Percentiles rank a stretch among this genome's conserved stretches.
These are phyloP conservation scores for Coemansia sp. DNA, from an alignment of 192 early-diverging fungal species.

Conservation along the genomic window DNA sequence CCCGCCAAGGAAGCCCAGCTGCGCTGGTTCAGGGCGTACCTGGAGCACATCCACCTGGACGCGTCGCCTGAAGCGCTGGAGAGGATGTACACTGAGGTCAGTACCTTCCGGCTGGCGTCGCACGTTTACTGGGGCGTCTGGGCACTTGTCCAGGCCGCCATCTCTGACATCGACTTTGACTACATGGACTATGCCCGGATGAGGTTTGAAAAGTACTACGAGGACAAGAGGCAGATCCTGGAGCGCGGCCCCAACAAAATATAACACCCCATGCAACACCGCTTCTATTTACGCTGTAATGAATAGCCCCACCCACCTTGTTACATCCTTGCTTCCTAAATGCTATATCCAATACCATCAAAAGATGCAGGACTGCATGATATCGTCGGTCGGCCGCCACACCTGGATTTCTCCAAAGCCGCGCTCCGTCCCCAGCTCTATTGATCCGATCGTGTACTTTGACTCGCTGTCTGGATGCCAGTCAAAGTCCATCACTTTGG, in stretches of 20 bases:
- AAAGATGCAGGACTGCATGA: no score
- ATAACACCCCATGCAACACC: no score
- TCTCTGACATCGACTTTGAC: slow-evolving; percentile 94
- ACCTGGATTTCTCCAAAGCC: slow-evolving; percentile 36
- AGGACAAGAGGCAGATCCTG: slow-evolving; percentile 28
- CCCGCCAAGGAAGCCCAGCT: slow-evolving; percentile 65
- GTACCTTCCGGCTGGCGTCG: slow-evolving; percentile 78
- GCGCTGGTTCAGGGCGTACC: slow-evolving; percentile 71
- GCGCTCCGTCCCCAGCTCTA: slow-evolving; percentile 12
- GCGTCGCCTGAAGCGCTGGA: slow-evolving; percentile 52
- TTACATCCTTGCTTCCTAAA: not conserved
- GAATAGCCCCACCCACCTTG: not conserved
- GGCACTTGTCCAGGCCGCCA: slow-evolving; percentile 73
- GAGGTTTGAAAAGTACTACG: slow-evolving; percentile 74
- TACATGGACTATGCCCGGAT: slow-evolving; percentile 84
- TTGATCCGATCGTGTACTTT: slow-evolving; percentile 37
- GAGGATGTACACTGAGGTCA: slow-evolving; percentile 67
- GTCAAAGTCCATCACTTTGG: slow-evolving; percentile 23
- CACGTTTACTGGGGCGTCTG: slow-evolving; percentile 91
- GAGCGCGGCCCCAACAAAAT: no score
- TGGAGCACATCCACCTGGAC: slow-evolving; percentile 45
- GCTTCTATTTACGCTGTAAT: no score
- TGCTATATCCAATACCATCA: not conserved
- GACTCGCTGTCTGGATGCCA: slow-evolving; percentile 32
- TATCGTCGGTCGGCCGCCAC: slow-evolving; percentile 18